phyloP scores from a whole-genome alignment of 2,329 filamentous ascomycete species.

The Trichoderma brevicompactum region DNA sequence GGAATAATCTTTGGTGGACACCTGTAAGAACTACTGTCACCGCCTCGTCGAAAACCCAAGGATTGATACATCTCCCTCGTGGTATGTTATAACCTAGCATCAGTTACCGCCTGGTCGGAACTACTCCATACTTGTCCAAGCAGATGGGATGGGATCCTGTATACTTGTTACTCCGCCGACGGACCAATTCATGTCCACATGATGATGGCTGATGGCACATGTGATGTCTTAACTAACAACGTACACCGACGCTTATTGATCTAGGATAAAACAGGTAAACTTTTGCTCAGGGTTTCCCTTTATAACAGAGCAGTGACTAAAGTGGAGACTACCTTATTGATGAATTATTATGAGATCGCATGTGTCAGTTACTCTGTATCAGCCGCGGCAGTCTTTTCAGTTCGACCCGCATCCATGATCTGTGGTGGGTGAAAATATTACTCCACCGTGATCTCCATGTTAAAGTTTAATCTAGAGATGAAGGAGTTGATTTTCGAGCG shows the following conservation, averaged over 20 bases:
- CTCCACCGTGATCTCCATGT: background rate
- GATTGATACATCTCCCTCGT: background rate
- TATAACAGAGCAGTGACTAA: background rate
- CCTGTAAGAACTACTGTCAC: constrained; percentile 20
- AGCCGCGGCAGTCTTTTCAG: background rate
- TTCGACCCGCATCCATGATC: no score
- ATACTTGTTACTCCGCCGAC: background rate
- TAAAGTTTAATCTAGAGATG: background rate
- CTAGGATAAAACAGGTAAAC: background rate
- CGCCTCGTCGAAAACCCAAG: background rate
- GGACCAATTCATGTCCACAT: background rate
- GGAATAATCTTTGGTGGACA: constrained; percentile 8
- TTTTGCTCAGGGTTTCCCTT: background rate
- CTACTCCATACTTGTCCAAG: background rate
- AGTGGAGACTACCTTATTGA: background rate
- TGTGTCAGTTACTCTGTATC: background rate
- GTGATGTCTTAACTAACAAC: background rate
- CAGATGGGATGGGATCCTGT: constrained; percentile 3
- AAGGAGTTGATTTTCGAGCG: no score
- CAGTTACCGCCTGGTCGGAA: constrained; percentile 8
- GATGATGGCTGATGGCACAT: background rate
- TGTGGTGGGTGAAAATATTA: background rate
- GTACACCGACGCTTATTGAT: background rate
- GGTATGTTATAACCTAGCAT: background rate
- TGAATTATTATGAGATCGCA: background rate